Evolutionary conservation across 345 rosid genomes (phyloP), one percentile per base, ranked within the genome.

Genomic region (Lagerstroemia speciosa): DNA sequence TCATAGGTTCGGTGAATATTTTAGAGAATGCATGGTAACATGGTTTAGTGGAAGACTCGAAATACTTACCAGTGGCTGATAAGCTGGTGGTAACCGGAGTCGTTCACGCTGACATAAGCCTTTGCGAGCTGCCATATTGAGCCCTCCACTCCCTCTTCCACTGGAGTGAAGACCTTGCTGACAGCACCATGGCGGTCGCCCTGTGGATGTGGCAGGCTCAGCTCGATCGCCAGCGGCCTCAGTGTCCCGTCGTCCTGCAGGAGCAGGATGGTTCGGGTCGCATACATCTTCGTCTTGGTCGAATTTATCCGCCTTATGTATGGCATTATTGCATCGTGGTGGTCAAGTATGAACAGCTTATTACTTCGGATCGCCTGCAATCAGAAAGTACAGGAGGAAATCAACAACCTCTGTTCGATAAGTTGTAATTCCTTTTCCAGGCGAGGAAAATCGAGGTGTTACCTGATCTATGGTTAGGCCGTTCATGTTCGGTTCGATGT

Each of bases 41-140:
- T 41, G 14, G 16, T 41, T 41, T 41, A 2, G 46, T 41, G n/a
- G n/a, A n/a, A n/a, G n/a, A n/a, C n/a, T n/a, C 11, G 24, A 11
- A 58, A 27, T 2, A 2, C 12, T 57, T 89, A 92, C 97, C 96
- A 90, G 72, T 93, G 97, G 81, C 94, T 85, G 72, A 93, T 69
- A 64, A 93, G 97, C 76, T 90, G 97, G 72, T 93, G 98, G 71
- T 86, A 89, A 72, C 97, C 94, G 3, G 98, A 90, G 78, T 93
- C 97, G 62, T 83, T 93, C 62, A 90, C 92, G 24, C 91, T 89
- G 5, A 78, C 94, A 22, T 93, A 93, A 71, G 98, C 97, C 78
- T 93, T 90, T 43, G 97, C 97, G 60, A 93, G 85, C 70, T 90
- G 89, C 98, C 98, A 93, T 57, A 93, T 72, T 0, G 89, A 79